Evolutionary conservation across 345 rosid genomes (phyloP), one percentile per base, ranked within the genome.

Genomic region (Geranium brycei): DNA sequence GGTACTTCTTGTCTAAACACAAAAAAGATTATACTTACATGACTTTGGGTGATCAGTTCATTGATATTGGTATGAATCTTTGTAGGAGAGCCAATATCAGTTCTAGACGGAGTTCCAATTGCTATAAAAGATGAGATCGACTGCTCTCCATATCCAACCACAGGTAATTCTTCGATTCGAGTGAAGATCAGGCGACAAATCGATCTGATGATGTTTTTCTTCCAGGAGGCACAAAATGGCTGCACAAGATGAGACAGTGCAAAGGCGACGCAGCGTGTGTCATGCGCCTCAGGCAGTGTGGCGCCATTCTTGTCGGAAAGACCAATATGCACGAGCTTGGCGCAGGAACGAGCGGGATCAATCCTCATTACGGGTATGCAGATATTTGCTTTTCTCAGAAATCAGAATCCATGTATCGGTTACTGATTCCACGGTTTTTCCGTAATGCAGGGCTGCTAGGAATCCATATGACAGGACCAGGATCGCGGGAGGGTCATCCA

Each of bases 291-390:
- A 78, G 88, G 69, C 66, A 57, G 19, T 85, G 95, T 10, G 95
- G 95, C 1, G 90, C 90, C 17, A 59, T 87, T 14, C 72, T 87
- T 47, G 74, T 87, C 31, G 95, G 90, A 2, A 87, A 87, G 71
- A 87, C 90, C 31, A 87, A 87, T 51, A 87, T 87, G 95, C 95
- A 87, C 59, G 95, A 87, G 80, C 85, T 87, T 12, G 95, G 95
- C 3, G 90, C 88, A 19, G 90, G 95, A 68, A 85, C 88, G 0
- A 87, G 85, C 61, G 95, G 90, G 31, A 87, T 85, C 23, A 87
- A 87, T 78, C 95, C 95, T 61, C 95, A 85, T 55, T 83, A 85
- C 7, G 95, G 95, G 95, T 83, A 18, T 59, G 65, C 19, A 57
- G 1, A 10, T 30, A 53, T 10, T 53, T 31, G 17, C 17, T 31